Base-by-base conservation (phyloP, 179 eudicot species). In the Carnegiea gigantea region DNA sequence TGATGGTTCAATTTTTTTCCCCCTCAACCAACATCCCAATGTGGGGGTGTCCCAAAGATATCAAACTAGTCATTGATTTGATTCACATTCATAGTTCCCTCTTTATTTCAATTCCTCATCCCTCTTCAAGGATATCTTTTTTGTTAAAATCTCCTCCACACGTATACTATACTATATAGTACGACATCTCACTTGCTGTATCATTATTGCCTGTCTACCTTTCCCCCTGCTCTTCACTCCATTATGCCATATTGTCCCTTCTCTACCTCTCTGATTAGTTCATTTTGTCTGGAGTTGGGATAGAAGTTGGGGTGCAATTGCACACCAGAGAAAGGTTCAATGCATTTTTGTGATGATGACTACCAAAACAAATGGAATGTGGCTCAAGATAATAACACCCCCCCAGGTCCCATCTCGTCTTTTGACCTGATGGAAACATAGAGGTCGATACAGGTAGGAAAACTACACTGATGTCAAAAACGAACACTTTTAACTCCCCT, bases 251-350 rank as follows among this genome's bases (percentile, higher is more conserved):
- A 70, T 82, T 85, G 82, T 79, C 80, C 80, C 82, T 59, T 78
- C 70, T 78, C 59, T 48, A 70, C 76, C 79, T 73, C 62, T 79
- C 36, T 44, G n/a, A 76, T 85, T 73, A 82, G 62, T 59, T 79
- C 67, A 82, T 21, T 76, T 76, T 82, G 87, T 83, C 87, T 85
- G 83, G 82, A 82, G 44, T 78, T 82, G 51, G 62, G 49, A 62
- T 46, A 20, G 46, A 77, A 59, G 75, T 12, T 81, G 77, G 49
- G 75, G 73, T 75, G 62, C 23, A 65, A 36, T 48, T 70, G 30
- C 70, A 70, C 51, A n/a, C 23, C 20, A 38, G n/a, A 38, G 33
- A 38, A 79, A 76, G 81, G 38, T 78, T 81, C 79, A 81, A 57
- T 65, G 82, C 13, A 75, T 74, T 10, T 5, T 23, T 23, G 57